Base-by-base conservation (phyloP, 768 basidiomycete species). In the Russula virescens region DNA sequence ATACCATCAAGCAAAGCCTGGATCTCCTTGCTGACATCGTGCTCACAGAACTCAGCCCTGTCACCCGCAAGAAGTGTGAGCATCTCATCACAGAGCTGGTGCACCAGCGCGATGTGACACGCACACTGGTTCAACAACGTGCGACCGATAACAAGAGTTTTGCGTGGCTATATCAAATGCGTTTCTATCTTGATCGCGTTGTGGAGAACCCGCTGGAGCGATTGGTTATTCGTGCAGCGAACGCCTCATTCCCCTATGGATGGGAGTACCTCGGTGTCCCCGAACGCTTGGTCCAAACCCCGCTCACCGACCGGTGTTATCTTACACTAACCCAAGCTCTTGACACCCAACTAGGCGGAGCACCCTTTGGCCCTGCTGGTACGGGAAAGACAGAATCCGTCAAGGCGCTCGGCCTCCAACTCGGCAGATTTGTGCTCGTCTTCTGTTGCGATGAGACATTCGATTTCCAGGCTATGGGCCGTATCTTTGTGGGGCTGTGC, bases 361-460 rank as follows among this genome's bases (percentile, higher is more conserved):
- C 97, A 38, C 97, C 97, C 4, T 99, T 99, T 72, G 97, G 97
- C 19, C 97, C 97, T 54, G 97, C 97, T 21, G 97, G 97, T 48
- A 51, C 68, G 93, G 94, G 95, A 34, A 99, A 99, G 79, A 99
- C 97, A 0, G 97, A 99, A 75, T 98, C 97, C 1, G 97, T 99
- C 72, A 99, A 99, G 75, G 95, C 97, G 2, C 85, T 99, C 23
- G 97, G 97, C 54, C 93, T 98, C 2, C 95, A 97, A 69, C 85
- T 99, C 6, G 97, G 97, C 45, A 87, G 97, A 42, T 99, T 99
- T 70, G 97, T 99, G n/a, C 81, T 99, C 52, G 97, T 99, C n/a
- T 99, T 99, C 78, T 98, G 97, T 73, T 99, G 97, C 71, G 97
- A 99, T 74, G 97, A 99, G 74, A 97, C 92, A 0, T 98, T 99